These are phyloP conservation scores for Melastoma malabathricum DNA, from an alignment of 345 rosid species.

Conservation along the genomic window DNA sequence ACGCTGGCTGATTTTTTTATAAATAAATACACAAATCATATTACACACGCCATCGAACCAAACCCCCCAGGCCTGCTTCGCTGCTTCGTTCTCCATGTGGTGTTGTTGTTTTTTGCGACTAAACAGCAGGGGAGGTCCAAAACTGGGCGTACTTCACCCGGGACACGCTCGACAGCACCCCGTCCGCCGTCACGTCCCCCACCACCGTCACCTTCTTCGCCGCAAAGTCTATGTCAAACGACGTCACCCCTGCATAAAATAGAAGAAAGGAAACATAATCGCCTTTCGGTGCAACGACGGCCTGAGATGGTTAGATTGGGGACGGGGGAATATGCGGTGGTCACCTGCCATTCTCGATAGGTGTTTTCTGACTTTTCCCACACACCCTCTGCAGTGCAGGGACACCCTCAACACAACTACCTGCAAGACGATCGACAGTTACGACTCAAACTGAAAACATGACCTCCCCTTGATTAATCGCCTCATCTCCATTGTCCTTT, in stretches of 20 bases:
- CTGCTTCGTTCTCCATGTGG: too few relatives aligned
- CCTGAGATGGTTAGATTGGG: too few relatives aligned
- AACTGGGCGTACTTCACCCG: conserved; percentile 85
- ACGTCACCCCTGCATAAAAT: conserved; percentile 53
- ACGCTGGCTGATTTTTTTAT: too few relatives aligned
- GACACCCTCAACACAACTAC: conserved; percentile 42
- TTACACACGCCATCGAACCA: too few relatives aligned
- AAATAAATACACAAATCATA: too few relatives aligned
- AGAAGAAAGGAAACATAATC: not conserved
- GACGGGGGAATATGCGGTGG: not conserved
- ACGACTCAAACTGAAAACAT: not conserved
- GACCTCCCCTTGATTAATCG: too few relatives aligned
- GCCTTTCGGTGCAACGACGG: too few relatives aligned
- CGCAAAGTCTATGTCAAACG: conserved; percentile 69
- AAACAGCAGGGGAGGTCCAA: conserved; percentile 29
- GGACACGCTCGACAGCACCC: conserved; percentile 64
- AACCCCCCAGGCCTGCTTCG: too few relatives aligned
- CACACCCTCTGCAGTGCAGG: conserved; percentile 42
- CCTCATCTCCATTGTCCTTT: too few relatives aligned
- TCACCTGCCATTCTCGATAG: conserved; percentile 44
- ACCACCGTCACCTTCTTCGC: conserved; percentile 84
- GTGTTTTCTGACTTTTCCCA: conserved; percentile 38
- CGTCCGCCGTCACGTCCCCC: conserved; percentile 68
- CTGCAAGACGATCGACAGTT: conserved; percentile 9
- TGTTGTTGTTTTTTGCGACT: too few relatives aligned